Conservation (phyloP, 805 yeast genomes). For the Kuraishia floccosa region DNA sequence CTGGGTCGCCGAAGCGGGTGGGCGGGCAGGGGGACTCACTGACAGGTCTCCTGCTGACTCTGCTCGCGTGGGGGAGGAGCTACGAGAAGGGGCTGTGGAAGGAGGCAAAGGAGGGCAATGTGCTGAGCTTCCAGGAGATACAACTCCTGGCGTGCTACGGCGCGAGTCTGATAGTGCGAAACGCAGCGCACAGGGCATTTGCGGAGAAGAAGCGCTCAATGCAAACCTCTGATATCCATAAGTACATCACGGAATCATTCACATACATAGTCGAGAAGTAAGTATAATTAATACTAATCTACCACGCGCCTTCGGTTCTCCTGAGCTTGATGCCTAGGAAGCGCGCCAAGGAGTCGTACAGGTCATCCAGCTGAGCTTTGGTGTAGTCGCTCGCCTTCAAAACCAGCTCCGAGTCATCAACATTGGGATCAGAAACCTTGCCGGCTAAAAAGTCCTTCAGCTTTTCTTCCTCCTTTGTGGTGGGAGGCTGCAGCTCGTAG, state of each 20-base stretch:
- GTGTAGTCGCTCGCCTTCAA: constrained; percentile 21
- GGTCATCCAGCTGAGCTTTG: constrained; percentile 36
- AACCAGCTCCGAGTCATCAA: constrained; percentile 15
- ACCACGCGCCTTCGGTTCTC: constrained; percentile 38
- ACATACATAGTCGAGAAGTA: constrained; percentile 1
- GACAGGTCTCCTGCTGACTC: constrained; percentile 75
- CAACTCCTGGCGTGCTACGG: constrained; percentile 52
- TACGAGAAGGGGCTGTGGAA: constrained; percentile 54
- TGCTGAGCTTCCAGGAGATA: constrained; percentile 17
- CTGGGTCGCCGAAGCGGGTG: constrained; percentile 71
- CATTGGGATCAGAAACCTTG: constrained; percentile 27
- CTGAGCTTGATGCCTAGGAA: constrained; percentile 53
- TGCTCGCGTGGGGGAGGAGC: constrained; percentile 69
- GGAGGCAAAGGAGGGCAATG: constrained; percentile 20
- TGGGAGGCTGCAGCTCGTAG: constrained; percentile 69
- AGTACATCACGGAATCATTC: constrained; percentile 35
- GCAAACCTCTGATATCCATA: constrained; percentile 78
- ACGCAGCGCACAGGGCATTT: constrained; percentile 57
- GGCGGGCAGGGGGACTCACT: constrained; percentile 97
- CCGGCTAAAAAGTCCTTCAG: constrained; percentile 41
- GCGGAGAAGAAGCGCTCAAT: constrained; percentile 57
- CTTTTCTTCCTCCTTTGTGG: constrained; percentile 38
- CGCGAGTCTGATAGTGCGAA: constrained; percentile 58
- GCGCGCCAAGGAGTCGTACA: constrained; percentile 56
- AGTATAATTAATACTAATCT: constrained; percentile 1